Evolutionary conservation across 73 alveolate genomes (phyloP), one percentile per base, ranked within the genome.

Genomic region (Paramecium primaurelia): DNA sequence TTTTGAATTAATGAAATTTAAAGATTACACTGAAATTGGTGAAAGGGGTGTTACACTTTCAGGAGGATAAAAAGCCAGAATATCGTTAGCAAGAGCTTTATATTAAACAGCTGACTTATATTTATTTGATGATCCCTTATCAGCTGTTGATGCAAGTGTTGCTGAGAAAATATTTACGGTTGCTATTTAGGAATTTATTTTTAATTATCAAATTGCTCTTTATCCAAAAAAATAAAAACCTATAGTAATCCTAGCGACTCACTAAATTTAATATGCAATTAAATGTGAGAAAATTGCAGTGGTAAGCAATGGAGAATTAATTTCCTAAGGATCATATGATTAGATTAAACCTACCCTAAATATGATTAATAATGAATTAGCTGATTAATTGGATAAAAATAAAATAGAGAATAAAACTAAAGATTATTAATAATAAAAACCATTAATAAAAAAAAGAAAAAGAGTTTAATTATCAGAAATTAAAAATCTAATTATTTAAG

Each of bases 51-150:
- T 93, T 1, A 96, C 95, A 58, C 51, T 96, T 58, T 91, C 96
- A 37, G 98, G 98, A 64, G 98, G 98, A 71, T 95, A 97, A 92
- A 95, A 96, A 95, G 93, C 96, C 0, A 95, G 98, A 93, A 95
- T 96, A 12, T 69, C 97, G 5, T 87, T 97, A 38, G 98, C 99
- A 37, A 95, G 99, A 83, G 95, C 97, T 58, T 77, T 96, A 71
- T 96, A 97, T 85, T 94, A 98, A 18, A 77, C 93, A 37, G 95
- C 97, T 64, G 98, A 96, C 34, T 92, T 95, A 14, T 95, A 86
- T 58, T 92, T 96, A 34, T 69, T 94, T 30, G 97, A 94, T 58
- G 98, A 96, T 26, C 98, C 98, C 26, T 51, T 95, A 18, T 92
- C 95, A 1, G 96, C 98, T n/a, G 93, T 96, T 54, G 99, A 96